phyloP scores from a whole-genome alignment of 140 eudicot species.

The Stevia rebaudiana region DNA sequence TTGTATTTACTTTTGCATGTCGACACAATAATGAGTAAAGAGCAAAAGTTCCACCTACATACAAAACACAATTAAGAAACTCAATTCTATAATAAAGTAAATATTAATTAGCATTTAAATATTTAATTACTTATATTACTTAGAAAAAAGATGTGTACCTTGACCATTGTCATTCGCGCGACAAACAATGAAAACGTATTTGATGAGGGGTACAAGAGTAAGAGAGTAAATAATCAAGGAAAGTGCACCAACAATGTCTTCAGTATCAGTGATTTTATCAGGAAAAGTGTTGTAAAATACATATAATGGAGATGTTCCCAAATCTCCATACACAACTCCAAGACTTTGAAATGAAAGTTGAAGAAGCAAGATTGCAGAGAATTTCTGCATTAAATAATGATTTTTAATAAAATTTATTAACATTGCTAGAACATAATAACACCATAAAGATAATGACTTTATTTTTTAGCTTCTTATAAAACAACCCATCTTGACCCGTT shows the following conservation, averaged over 20 bases:
- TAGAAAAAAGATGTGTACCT: constrained; percentile 43
- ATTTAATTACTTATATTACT: background rate
- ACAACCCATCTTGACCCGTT: background rate
- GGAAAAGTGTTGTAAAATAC: constrained; percentile 94
- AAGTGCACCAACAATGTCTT: constrained; percentile 87
- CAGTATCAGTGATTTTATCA: constrained; percentile 49
- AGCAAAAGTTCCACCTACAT: constrained; percentile 90
- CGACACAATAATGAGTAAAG: constrained; percentile 81
- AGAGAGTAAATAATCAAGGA: constrained; percentile 93
- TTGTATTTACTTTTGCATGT: constrained; percentile 82
- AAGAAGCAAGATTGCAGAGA: constrained; percentile 71
- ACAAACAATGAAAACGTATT: constrained; percentile 90
- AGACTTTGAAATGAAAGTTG: constrained; percentile 89
- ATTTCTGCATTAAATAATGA: constrained; percentile 43
- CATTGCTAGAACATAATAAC: background rate
- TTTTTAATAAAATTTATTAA: background rate
- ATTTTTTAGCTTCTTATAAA: background rate
- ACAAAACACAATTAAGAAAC: constrained; percentile 1
- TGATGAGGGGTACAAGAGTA: constrained; percentile 86
- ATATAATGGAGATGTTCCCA: constrained; percentile 95
- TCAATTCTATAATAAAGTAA: background rate
- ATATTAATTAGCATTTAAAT: background rate
- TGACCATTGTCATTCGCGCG: constrained; percentile 96
- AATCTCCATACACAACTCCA: constrained; percentile 95
- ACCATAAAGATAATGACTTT: background rate